A percentile compares a stretch with the other conserved stretches of the same genome.
These are phyloP conservation scores for Claviceps maximensis DNA, from an alignment of 2,329 filamentous ascomycete genomes.

Conservation along the genomic window DNA sequence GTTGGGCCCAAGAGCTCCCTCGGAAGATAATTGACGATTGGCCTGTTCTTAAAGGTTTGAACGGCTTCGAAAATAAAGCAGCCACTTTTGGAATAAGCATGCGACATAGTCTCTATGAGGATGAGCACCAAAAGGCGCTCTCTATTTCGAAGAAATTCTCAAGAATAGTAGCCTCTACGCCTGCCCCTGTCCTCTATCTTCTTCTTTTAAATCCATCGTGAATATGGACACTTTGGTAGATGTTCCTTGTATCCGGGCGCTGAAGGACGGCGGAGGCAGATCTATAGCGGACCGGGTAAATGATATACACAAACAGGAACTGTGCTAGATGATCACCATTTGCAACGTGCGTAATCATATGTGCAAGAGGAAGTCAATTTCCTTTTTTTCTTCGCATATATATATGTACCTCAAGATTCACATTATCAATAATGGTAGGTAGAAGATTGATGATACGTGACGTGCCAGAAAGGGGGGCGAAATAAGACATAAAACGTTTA, in stretches of 20 bases:
- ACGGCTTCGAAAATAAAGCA: too few species aligned
- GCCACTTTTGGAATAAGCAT: not conserved
- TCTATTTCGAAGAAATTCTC: not conserved
- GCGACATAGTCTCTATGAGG: not conserved
- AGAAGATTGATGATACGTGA: not conserved
- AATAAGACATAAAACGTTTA: not conserved
- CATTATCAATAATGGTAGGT: not conserved
- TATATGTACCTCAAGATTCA: not conserved
- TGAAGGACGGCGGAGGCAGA: not conserved
- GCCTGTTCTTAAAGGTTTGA: not conserved
- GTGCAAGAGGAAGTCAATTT: not conserved
- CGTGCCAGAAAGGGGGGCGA: not conserved
- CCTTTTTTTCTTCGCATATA: not conserved
- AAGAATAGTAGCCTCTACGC: not conserved
- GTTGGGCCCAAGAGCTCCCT: conserved; percentile 67
- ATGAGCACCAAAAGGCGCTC: not conserved
- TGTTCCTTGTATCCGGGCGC: not conserved
- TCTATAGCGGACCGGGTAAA: not conserved
- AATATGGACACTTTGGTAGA: not conserved
- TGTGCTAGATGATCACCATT: not conserved
- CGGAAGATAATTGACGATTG: conserved; percentile 9
- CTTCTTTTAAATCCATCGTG: not conserved
- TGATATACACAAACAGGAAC: not conserved
- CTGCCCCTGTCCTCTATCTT: not conserved
- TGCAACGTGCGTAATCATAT: not conserved